Evolutionary conservation across 257 asterid species (phyloP).

Genomic region (Jaltomata sinuosa): DNA sequence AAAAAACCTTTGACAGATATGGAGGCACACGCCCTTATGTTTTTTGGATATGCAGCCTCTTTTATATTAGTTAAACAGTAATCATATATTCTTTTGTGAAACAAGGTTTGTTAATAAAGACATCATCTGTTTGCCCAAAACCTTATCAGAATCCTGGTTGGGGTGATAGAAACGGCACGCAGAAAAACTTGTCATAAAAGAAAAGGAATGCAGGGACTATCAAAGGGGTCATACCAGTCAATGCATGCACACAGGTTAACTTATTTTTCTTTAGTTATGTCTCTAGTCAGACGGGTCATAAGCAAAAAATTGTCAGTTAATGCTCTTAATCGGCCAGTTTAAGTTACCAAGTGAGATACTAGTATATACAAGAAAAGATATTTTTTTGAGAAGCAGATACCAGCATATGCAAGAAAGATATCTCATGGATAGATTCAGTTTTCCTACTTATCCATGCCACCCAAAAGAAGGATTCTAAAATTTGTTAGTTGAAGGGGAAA

Average conservation of each 20-base stretch:
- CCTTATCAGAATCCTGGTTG: not conserved
- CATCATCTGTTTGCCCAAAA: not conserved
- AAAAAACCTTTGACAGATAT: not conserved
- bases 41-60: not conserved
- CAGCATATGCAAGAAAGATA: not conserved
- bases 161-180: not conserved
- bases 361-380: not conserved
- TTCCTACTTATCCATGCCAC: not conserved
- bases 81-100: not conserved
- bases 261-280: not conserved
- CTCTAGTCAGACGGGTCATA: not conserved
- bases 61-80: not conserved
- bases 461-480: not conserved
- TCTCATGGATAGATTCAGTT: not conserved
- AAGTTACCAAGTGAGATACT: not conserved
- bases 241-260: not conserved
- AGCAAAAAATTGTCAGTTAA: not conserved
- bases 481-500: not conserved
- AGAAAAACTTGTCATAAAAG: not conserved
- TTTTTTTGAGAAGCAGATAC: not conserved
- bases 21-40: not conserved
- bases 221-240: not conserved
- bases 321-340: not conserved
- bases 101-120: not conserved
- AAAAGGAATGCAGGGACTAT: not conserved